Evolutionary conservation across 371 early-diverging fungal genomes (phyloP).

Genomic region (Amoeboradix gromovi): DNA sequence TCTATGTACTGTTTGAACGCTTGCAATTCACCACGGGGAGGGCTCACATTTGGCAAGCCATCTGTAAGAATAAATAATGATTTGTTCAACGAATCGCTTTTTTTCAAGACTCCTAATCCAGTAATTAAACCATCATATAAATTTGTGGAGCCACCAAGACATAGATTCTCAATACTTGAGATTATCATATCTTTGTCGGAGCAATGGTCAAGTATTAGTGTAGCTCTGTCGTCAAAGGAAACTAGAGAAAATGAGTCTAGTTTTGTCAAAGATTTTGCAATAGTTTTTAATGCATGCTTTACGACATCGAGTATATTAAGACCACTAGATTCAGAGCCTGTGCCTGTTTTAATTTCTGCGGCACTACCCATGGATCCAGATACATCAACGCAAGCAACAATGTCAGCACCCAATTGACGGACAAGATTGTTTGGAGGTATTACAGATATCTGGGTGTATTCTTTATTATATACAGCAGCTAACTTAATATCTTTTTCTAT

Average conservation of each 20-base stretch:
- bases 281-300: conserved; percentile 9
- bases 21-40: conserved; percentile 5
- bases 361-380: conserved; percentile 8
- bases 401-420: too few relatives aligned
- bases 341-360: conserved; percentile 3
- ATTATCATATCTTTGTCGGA: neutral
- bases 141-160: conserved; percentile 6
- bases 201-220: conserved; percentile 2
- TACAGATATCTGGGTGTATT: too few relatives aligned
- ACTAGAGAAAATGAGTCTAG: conserved; percentile 8
- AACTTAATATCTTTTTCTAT: too few relatives aligned
- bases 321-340: conserved; percentile 5
- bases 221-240: conserved; percentile 6
- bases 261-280: conserved; percentile 6
- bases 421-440: too few relatives aligned
- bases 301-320: conserved; percentile 9
- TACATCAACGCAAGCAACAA: conserved; percentile 7
- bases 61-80: conserved; percentile 7
- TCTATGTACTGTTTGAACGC: conserved; percentile 4
- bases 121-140: conserved; percentile 7
- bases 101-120: conserved; percentile 5
- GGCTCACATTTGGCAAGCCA: conserved; percentile 8
- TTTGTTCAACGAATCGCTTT: neutral
- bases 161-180: conserved; percentile 2
- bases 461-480: too few relatives aligned